These are phyloP conservation scores for Poteriospumella lacustris DNA, from an alignment of 108 stramenopile genomes.

Conservation along the genomic window DNA sequence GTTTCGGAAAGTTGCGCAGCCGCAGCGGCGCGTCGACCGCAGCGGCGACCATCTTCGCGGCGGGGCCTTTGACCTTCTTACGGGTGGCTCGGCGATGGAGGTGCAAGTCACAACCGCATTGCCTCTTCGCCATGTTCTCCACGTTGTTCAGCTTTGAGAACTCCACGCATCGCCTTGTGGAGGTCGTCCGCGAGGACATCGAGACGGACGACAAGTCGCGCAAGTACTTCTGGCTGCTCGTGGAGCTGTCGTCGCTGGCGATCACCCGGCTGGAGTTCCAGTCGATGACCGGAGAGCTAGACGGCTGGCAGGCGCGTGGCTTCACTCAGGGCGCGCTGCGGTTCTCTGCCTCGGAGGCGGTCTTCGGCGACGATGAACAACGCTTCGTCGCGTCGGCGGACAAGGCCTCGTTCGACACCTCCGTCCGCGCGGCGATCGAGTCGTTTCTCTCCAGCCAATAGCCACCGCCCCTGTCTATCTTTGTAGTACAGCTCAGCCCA, in stretches of 20 bases:
- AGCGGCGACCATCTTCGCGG: too few species aligned
- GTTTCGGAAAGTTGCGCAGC: too few species aligned
- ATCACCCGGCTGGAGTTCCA: neutral
- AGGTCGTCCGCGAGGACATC: neutral
- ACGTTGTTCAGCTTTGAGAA: constrained; percentile 7
- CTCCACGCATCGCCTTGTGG: neutral
- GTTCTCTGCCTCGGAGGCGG: constrained; percentile 1
- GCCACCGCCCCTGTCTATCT: neutral
- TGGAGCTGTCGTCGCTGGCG: neutral
- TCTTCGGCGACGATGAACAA: neutral
- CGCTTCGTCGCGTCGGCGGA: constrained; percentile 1
- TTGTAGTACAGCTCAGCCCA: neutral
- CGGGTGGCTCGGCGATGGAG: too few species aligned
- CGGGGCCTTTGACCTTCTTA: too few species aligned
- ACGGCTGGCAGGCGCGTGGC: neutral
- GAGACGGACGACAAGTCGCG: constrained; percentile 5
- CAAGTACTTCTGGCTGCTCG: constrained; percentile 2
- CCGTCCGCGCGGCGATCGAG: constrained; percentile 4
- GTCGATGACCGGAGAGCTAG: neutral
- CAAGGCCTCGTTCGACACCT: neutral
- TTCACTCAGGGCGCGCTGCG: neutral
- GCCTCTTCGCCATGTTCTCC: neutral
- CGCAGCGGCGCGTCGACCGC: too few species aligned
- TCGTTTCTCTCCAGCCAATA: neutral
- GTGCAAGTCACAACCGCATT: neutral